These are phyloP conservation scores for Diaporthe vaccinii DNA, from an alignment of 2,329 filamentous ascomycete genomes.

Conservation along the genomic window DNA sequence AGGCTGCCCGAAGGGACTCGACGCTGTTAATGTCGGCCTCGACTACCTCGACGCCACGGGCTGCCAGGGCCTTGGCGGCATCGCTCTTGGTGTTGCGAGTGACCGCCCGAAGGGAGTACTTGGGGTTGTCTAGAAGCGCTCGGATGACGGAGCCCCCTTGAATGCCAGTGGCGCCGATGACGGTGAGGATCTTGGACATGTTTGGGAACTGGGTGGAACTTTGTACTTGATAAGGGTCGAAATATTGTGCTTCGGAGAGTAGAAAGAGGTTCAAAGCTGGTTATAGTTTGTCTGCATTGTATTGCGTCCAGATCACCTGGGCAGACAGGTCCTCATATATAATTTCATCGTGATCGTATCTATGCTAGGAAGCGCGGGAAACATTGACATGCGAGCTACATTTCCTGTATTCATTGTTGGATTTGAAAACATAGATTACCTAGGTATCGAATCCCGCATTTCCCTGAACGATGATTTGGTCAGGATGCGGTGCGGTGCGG, in stretches of 20 bases:
- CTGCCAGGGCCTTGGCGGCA: conserved; percentile 47
- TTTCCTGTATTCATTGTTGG: not conserved
- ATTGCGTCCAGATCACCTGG: not conserved
- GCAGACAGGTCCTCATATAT: not conserved
- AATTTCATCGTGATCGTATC: not conserved
- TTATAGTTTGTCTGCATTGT: not conserved
- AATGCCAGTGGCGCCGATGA: conserved; percentile 51
- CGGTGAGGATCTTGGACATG: conserved; percentile 46
- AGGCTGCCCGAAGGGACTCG: conserved; percentile 43
- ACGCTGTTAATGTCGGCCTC: conserved; percentile 49
- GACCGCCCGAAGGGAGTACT: conserved; percentile 49
- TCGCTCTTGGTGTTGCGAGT: conserved; percentile 50
- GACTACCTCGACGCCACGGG: conserved; percentile 49
- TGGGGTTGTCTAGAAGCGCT: conserved; percentile 45
- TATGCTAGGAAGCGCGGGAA: not conserved
- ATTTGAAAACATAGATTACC: not conserved
- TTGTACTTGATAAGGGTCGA: not conserved
- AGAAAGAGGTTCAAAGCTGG: not conserved
- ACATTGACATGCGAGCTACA: not conserved
- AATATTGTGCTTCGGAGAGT: not conserved
- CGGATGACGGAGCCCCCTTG: conserved; percentile 54
- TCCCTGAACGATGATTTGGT: not conserved
- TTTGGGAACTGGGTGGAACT: not conserved
- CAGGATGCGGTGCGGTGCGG: not conserved
- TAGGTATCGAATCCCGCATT: not conserved